Base-by-base conservation (phyloP, 1,284 basidiomycete species). In the Wolfiporia cocos region DNA sequence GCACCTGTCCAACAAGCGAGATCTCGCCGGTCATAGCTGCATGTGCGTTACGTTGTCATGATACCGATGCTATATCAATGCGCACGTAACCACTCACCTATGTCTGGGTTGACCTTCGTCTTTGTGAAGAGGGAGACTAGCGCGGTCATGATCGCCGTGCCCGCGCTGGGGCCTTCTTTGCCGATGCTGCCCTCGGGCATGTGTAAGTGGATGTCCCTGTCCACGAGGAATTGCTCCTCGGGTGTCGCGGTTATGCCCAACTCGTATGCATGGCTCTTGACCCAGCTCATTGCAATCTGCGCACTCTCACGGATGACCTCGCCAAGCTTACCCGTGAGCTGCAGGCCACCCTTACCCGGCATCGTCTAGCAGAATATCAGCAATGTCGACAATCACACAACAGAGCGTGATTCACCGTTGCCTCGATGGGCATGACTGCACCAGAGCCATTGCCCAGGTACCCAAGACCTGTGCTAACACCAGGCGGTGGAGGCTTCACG, bases 121-220 rank as follows among this genome's bases (percentile, higher is more conserved):
- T 84, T 85, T 1, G 88, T 92, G 66, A 97, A 87, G 47, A 98
- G 69, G 34, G 86, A 91, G 17, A 97, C 91, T 55, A 97, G 88
- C 1, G 93, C 93, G 26, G 88, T 83, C 39, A 94, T 63, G 35
- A 99, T 85, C 0, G 95, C 95, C 2, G 92, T 96, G 37, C 95
- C 95, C 0, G 95, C 95, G 52, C 89, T 92, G 0, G 95, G 95
- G 0, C 95, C 95, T 57, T 99, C 95, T 69, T 99, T 99, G 37
- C 95, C 95, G 48, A 99, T 91, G 46, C 89, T 90, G 4, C 95
- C 95, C 62, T 96, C 93, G 0, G 93, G 92, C 92, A 94, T 95
- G 62, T 96, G 93, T 33, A 96, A 76, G 61, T 96, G 92, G 14
- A 96, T 74, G 56, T 95, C 92, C 31, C 79, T 74, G 57, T 93